Conservation (phyloP, 2,329 filamentous ascomycete genomes). For the Rutstroemia sp. region DNA sequence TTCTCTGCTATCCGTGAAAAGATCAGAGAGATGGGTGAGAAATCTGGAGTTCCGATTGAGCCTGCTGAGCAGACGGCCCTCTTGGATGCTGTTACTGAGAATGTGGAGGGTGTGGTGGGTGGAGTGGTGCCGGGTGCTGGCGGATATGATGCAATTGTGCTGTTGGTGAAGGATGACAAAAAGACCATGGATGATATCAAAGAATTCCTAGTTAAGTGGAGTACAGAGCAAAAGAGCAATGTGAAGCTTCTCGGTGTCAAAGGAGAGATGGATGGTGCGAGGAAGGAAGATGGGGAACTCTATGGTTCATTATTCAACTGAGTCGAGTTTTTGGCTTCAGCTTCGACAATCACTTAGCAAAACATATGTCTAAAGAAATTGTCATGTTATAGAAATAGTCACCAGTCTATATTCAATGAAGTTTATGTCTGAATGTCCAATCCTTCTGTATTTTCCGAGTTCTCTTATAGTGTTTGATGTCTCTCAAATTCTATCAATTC, state of each 20-base stretch:
- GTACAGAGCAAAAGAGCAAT: slow-evolving; percentile 46
- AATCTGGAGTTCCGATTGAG: slow-evolving; percentile 79
- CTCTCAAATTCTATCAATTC: no score
- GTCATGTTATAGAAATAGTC: no score
- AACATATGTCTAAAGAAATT: no score
- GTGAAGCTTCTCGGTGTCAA: slow-evolving; percentile 63
- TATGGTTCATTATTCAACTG: slow-evolving; percentile 8
- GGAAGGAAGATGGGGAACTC: slow-evolving; percentile 34
- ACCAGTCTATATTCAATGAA: no score
- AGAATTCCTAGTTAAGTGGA: slow-evolving; percentile 60
- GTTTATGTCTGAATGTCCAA: no score
- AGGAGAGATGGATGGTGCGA: slow-evolving; percentile 64
- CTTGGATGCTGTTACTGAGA: slow-evolving; percentile 63
- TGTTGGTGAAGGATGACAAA: slow-evolving; percentile 69
- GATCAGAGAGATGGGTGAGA: slow-evolving; percentile 69
- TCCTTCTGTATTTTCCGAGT: no score
- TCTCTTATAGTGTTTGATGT: no score
- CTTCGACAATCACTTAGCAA: background rate
- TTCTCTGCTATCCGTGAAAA: slow-evolving; percentile 48
- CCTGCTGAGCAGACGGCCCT: slow-evolving; percentile 77
- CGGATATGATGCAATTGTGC: slow-evolving; percentile 80
- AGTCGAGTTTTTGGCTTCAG: background rate
- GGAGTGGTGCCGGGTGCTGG: slow-evolving; percentile 88
- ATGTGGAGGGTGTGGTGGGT: slow-evolving; percentile 72
- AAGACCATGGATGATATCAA: slow-evolving; percentile 54